phyloP scores from a whole-genome alignment of 2,329 filamentous ascomycete species.

The Colletotrichum trifolii region DNA sequence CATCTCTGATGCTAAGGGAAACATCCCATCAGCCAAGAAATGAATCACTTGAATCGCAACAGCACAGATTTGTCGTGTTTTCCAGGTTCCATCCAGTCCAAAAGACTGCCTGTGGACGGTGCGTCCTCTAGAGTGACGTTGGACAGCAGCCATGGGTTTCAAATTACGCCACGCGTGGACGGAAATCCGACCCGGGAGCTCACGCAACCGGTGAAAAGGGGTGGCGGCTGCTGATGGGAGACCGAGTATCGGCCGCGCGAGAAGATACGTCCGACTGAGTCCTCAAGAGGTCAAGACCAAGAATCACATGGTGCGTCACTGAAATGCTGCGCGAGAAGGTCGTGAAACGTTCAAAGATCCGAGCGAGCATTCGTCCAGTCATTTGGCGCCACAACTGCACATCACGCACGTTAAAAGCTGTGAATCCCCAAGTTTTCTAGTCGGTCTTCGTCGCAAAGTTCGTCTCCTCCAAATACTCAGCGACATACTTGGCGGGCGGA shows the following conservation, averaged over 20 bases:
- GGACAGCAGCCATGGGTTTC: background rate
- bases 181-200: constrained; percentile 26
- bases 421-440: no score
- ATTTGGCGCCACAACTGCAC: background rate
- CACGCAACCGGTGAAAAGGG: background rate
- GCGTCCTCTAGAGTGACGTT: background rate
- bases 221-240: background rate
- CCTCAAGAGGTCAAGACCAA: no score
- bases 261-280: no score
- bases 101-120: constrained; percentile 3
- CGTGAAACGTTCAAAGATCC: constrained; percentile 14
- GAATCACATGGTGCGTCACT: no score
- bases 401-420: background rate
- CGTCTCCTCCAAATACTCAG: no score
- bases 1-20: background rate
- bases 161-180: background rate
- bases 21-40: background rate
- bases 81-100: background rate
- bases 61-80: constrained; percentile 1
- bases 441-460: no score
- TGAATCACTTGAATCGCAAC: constrained; percentile 1
- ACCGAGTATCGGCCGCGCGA: no score
- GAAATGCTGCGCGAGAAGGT: background rate
- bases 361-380: background rate
- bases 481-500: no score